Evolutionary conservation across 306 rosid genomes (phyloP), one percentile per base, ranked within the genome.

Genomic region (Hippophae rhamnoides): DNA sequence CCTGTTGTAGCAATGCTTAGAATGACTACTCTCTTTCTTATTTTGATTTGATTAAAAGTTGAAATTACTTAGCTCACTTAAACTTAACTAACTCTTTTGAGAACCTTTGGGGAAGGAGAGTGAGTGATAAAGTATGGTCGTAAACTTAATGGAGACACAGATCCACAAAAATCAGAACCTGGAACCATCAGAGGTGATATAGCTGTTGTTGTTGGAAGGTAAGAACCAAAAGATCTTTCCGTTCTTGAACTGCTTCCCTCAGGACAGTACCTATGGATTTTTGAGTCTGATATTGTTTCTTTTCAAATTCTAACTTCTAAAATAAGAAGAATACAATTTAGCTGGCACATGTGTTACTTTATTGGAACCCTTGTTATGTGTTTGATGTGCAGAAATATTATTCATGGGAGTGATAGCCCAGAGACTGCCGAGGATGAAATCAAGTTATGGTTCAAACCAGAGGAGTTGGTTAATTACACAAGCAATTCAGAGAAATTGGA

Each of bases 151-250:
- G 96, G 98, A 60, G 96, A 96, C 63, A 92, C 96, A 9, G 98
- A 92, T 74, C 98, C 98, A 23, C 96, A 92, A 70, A 87, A 92
- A 61, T 92, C 98, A 52, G 98, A 81, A 61, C 98, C 98, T 8
- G 98, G 98, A 71, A 87, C 96, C 60, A 92, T 87, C 62, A 78
- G 96, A 76, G 98, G 96, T 12, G 98, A 92, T 76, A 78, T 92
- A 40, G 98, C 96, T 43, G 95, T 92, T 57, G 85, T 85, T 41
- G 96, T 92, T 72, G 97, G 97, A 76, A 88, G 99, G 98, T 92
- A 84, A 6, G 8, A 31, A 66, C 42, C 18, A 27, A 38, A 62
- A 25, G 41, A 43, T 12, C 31, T 50, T 49, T 10, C 26, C 31
- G 25, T 25, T 62, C 58, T 45, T 62, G 10, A 40, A 57, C 6